Evolutionary conservation across 1,284 basidiomycete species (phyloP), one percentile per base, ranked within the genome.

Genomic region (Anthracocystis setariae): DNA sequence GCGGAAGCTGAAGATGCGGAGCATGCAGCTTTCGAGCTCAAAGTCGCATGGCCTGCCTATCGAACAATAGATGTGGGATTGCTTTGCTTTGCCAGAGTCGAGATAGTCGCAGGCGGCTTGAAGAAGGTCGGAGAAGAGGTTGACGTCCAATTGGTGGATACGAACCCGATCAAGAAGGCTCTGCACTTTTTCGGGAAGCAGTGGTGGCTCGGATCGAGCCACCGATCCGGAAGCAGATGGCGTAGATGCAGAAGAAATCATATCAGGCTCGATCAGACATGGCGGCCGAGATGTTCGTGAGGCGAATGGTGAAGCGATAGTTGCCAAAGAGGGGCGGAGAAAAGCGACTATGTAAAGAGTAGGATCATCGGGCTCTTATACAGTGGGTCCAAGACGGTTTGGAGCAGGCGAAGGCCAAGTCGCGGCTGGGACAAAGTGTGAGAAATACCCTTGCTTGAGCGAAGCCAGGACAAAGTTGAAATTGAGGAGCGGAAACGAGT

Each of bases 1-100:
- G 17, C 68, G 65, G 49, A 79, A 79, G 48, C 66, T 63, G 25
- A 74, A 66, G 44, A 63, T 46, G 21, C 76, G 66, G 18, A 79
- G 63, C 77, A 79, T 79, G 49, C 75, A 74, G 40, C 67, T 62
- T 10, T 79, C 67, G 18, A 79, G 55, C 27, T 73, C 69, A 38
- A 70, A 74, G 43, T 75, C 73, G 44, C 70, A 64, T 17, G 57
- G 57, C 27, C 70, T 37, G n/a, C 40, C 69, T 25, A 49, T 45
- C 4, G 50, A 55, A 48, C 73, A 73, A 38, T 54, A 67, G 42
- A 66, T 49, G 53, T 73, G 72, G 2, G 47, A 33, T 32, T 57
- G 51, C 40, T 73, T 70, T 8, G 57, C 71, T 17, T 63, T 52
- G 24, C 45, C 47, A 7, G 66, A 47, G 10, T 68, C 50, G 43